Evolutionary conservation across 106 monocot genomes (phyloP).

Genomic region (Platanthera guangdongensis): DNA sequence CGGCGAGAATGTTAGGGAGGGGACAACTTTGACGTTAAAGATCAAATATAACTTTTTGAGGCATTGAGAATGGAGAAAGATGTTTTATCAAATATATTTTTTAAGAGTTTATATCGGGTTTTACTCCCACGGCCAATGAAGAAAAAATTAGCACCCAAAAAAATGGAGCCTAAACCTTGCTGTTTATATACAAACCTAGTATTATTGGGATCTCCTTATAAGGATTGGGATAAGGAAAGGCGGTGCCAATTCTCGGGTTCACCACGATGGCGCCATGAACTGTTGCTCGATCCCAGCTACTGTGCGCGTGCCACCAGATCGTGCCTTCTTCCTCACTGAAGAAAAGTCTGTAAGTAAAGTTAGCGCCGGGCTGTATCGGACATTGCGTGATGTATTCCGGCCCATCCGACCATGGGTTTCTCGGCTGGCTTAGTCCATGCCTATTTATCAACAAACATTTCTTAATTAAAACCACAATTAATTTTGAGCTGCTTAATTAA

Average conservation of each 20-base stretch:
- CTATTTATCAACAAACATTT: slow-evolving; percentile 11
- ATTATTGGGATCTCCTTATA: slow-evolving; percentile 42
- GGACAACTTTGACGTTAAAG: too few relatives aligned
- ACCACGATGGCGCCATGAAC: slow-evolving; percentile 41
- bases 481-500: background rate
- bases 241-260: slow-evolving; percentile 2
- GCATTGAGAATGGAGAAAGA: too few relatives aligned
- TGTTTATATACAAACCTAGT: slow-evolving; percentile 24
- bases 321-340: slow-evolving; percentile 47
- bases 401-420: slow-evolving; percentile 55
- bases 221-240: slow-evolving; percentile 24
- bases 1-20: too few relatives aligned
- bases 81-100: too few relatives aligned
- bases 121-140: too few relatives aligned
- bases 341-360: slow-evolving; percentile 20
- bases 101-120: too few relatives aligned
- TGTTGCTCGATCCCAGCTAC: slow-evolving; percentile 26
- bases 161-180: too few relatives aligned
- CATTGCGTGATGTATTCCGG: slow-evolving; percentile 54
- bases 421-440: slow-evolving; percentile 47
- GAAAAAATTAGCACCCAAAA: too few relatives aligned
- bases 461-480: background rate
- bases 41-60: too few relatives aligned
- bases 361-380: slow-evolving; percentile 25
- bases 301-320: slow-evolving; percentile 69